phyloP scores from a whole-genome alignment of 129 eudicot genomes.

The Tagetes erecta region DNA sequence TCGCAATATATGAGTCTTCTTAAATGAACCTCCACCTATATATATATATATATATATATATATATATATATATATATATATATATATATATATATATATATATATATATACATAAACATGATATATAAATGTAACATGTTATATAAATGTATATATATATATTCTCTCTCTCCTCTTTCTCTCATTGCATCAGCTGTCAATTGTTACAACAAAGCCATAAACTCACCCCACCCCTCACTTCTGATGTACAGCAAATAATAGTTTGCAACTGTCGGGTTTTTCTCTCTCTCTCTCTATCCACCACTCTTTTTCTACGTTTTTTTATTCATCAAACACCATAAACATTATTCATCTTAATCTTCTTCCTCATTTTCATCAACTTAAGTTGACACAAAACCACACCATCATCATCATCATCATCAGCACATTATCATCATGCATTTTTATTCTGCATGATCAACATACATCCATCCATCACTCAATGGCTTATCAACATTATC shows the following conservation, averaged over 20 bases:
- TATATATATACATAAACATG: too few relatives aligned
- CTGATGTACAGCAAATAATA: conserved; percentile 72
- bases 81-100: neutral
- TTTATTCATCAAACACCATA: conserved; percentile 31
- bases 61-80: neutral
- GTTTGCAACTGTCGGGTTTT: conserved; percentile 89
- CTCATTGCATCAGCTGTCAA: conserved; percentile 64
- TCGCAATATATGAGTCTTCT: too few relatives aligned
- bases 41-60: neutral
- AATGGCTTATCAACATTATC: conserved; percentile 75
- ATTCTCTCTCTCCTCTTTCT: conserved; percentile 7
- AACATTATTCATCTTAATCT: neutral
- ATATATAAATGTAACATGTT: neutral
- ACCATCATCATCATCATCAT: neutral
- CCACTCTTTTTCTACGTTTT: conserved; percentile 26
- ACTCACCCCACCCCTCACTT: conserved; percentile 43
- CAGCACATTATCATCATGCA: too few relatives aligned
- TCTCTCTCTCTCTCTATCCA: conserved; percentile 32
- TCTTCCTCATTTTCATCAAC: conserved; percentile 8
- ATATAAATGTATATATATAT: neutral
- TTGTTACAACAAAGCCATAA: conserved; percentile 53
- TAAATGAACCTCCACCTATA: too few relatives aligned
- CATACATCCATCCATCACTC: neutral
- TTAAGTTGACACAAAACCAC: conserved; percentile 6
- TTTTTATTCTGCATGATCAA: neutral